Evolutionary conservation across 306 rosid genomes (phyloP), one percentile per base, ranked within the genome.

Genomic region (Lotus japonicus): DNA sequence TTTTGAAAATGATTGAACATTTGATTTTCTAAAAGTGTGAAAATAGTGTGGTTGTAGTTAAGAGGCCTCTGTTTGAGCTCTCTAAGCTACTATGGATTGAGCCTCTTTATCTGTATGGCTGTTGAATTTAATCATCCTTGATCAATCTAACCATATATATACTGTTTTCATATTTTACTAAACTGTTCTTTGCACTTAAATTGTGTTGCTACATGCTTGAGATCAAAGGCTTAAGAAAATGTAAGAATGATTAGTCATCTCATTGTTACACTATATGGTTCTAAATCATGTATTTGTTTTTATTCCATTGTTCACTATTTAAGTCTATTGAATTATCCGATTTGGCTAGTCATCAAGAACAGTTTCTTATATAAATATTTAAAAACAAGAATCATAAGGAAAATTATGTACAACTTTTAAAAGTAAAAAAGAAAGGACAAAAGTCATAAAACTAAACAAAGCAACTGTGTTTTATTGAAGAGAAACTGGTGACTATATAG

Each of bases 191-290:
- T 68, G 68, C 45, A 42, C 46, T 68, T 55, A 39, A 28, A 33
- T 19, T 18, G 5, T 49, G 49, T 53, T 38, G 42, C 64, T 72
- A 39, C 46, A 26, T 73, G 52, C 45, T 36, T 44, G 68, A 18
- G 38, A 62, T 65, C 43, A 53, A 11, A 73, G 66, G 69, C 66
- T 67, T 35, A n/a, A 28, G 33, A 21, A 49, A 21, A 51, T 61
- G 49, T 26, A 17, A 52, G 51, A 38, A 42, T 46, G 28, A 42
- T 33, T 17, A 15, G 17, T 70, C 44, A 31, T 26, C 16, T 21
- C 58, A 66, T 62, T 53, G 48, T 35, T 53, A 55, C 62, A 33
- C 38, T 56, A 23, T 63, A 49, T 68, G 73, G 51, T 76, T 70
- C 58, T 28, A 76, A 66, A 19, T 66, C 73, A 44, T 11, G 41